Base-by-base conservation (phyloP, 108 stramenopile genomes). In the Cyclotella sp. region DNA sequence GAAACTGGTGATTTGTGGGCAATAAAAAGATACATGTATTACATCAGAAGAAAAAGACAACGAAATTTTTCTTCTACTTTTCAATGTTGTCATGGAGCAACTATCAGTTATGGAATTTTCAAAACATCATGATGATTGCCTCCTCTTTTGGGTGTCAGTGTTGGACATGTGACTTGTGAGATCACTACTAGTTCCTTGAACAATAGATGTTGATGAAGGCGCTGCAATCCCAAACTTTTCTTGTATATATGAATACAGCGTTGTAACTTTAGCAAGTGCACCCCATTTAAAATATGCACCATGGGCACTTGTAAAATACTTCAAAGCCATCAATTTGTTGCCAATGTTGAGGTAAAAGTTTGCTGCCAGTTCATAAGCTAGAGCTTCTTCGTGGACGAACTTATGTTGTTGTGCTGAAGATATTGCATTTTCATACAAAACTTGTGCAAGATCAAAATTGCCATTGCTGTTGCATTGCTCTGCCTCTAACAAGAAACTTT, bases 201-300 rank as follows among this genome's bases (percentile, higher is more conserved):
- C n/a, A n/a, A n/a, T n/a, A n/a, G n/a, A n/a, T n/a, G n/a, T n/a
- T n/a, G n/a, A n/a, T n/a, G n/a, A n/a, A n/a, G n/a, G n/a, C n/a
- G n/a, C 34, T 2, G 34, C 34, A 5, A 6, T 34, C 6, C 34
- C 34, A 34, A 34, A 34, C 34, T 34, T 34, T 5, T 34, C 34
- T 34, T 34, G 34, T 6, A 34, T 34, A 6, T 34, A 34, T 34
- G 34, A 58, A 60, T 44, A 72, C 57, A 72, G 58, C 0, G 53
- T 39, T 8, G 30, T 66, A 15, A 51, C 63, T 62, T 78, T 78
- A 39, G 67, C 49, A 54, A 57, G 21, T 45, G 77, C 77, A 15
- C 77, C 77, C 77, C 77, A 77, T 42, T 54, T 39, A 8, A 63
- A 18, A 43, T 78, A 78, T 34, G n/a, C 42, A 26, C 73, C 47